phyloP scores from a whole-genome alignment of 495 filamentous ascomycete genomes.

The Apiosordaria backusii region DNA sequence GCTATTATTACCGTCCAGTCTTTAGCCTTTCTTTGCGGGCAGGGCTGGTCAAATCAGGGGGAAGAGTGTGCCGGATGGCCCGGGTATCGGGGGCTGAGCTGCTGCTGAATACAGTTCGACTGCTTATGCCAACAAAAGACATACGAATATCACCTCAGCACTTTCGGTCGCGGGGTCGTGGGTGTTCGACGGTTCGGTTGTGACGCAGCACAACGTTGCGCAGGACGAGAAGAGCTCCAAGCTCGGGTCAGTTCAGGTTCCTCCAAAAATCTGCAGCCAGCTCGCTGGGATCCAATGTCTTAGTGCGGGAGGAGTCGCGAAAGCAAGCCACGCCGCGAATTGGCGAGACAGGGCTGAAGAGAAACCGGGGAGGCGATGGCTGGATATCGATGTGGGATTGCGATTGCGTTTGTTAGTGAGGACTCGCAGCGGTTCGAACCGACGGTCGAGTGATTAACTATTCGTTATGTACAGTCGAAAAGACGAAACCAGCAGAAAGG shows the following conservation, averaged over 20 bases:
- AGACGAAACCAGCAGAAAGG: neutral
- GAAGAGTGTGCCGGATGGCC: slow-evolving; percentile 15
- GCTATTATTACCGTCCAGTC: slow-evolving; percentile 31
- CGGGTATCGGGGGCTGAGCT: slow-evolving; percentile 29
- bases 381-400: neutral
- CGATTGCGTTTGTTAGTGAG: neutral
- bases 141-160: slow-evolving; percentile 12
- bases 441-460: neutral
- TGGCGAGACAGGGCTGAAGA: neutral
- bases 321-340: slow-evolving; percentile 3
- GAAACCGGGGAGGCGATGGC: neutral
- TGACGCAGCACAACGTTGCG: slow-evolving; percentile 1
- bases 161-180: neutral
- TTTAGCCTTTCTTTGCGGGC: slow-evolving; percentile 9
- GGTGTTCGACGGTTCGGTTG: slow-evolving; percentile 7
- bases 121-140: slow-evolving; percentile 4
- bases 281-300: slow-evolving; percentile 4
- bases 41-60: slow-evolving; percentile 23
- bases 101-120: neutral
- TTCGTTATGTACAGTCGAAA: neutral
- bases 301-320: slow-evolving; percentile 1
- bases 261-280: neutral
- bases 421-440: neutral
- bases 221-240: neutral
- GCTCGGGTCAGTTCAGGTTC: neutral